Conservation (phyloP, 371 early-diverging fungal genomes). For the Funneliformis caledonium region DNA sequence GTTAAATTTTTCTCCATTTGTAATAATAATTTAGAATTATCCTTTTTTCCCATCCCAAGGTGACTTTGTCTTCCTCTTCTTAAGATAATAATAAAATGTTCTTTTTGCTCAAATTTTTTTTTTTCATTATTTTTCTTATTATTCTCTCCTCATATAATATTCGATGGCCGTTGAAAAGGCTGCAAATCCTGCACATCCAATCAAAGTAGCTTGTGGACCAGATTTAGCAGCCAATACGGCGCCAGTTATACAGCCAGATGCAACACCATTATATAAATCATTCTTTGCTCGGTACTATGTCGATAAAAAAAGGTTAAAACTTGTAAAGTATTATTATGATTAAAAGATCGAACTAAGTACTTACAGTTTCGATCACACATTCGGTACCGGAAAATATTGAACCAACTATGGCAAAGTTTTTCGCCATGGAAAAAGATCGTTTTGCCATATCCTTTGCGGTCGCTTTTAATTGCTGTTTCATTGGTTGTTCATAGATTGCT, state of each 20-base stretch:
- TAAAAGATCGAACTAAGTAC: constrained; percentile 34
- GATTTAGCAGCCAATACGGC: constrained; percentile 82
- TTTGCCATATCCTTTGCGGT: constrained; percentile 89
- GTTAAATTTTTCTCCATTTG: too few species aligned
- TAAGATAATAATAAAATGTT: not conserved
- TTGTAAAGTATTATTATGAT: not conserved
- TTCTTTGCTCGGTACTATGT: constrained; percentile 92
- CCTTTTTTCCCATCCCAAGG: too few species aligned
- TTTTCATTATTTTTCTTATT: not conserved
- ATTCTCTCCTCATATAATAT: constrained; percentile 64
- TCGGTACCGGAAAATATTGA: constrained; percentile 92
- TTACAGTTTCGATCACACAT: constrained; percentile 91
- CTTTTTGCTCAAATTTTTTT: not conserved
- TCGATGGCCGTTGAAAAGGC: constrained; percentile 95
- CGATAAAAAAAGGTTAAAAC: not conserved
- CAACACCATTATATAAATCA: constrained; percentile 87
- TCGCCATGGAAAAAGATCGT: constrained; percentile 81
- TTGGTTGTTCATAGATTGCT: constrained; percentile 67
- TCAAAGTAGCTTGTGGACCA: constrained; percentile 77
- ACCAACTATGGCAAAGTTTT: constrained; percentile 92
- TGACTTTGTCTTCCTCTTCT: too few species aligned
- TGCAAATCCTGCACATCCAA: constrained; percentile 94
- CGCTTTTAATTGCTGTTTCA: constrained; percentile 77
- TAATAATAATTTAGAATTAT: too few species aligned
- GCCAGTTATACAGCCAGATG: constrained; percentile 94